Evolutionary conservation across 2,329 filamentous ascomycete genomes (phyloP), one percentile per base, ranked within the genome.

Genomic region (Pseudopithomyces maydicus): DNA sequence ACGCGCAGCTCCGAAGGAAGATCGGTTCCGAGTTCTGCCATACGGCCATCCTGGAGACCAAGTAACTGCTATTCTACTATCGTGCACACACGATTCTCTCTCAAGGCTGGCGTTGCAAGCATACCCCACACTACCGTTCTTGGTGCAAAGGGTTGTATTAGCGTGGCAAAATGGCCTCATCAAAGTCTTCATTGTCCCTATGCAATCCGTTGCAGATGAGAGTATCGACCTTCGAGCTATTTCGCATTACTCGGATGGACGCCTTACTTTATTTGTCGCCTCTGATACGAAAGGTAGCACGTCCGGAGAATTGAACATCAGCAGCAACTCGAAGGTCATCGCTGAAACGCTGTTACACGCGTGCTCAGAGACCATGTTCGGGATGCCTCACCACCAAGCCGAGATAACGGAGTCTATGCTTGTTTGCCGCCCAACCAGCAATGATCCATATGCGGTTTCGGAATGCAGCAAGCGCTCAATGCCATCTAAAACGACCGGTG

Each of bases 21-120:
- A 79, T 26, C 75, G 79, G 3, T 79, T 78, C 57, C 71, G 63
- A 15, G 62, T 84, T 6, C 59, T 74, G 46, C 75, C 81, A 0
- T 67, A 66, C 33, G 69, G 63, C 11, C 77, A 80, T 61, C 79
- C 77, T 10, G 81, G 77, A 41, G 68, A 77, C 47, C 80, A 80
- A 61, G 76, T 80, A 46, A 81, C 76, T 54, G 74, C 67, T 19
- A 72, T 76, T 26, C 66, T 81, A 36, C 68, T 75, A 6, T 77
- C 75, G 47, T 78, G 74, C 55, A 77, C 71, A 51, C 70, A 63
- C 61, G 69, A 68, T 63, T 74, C 52, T 53, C 62, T 75, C 66
- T 72, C 72, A 7, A 61, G 65, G 20, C 57, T 74, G 29, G 70
- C 68, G 6, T 54, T 72, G 39, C 76, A 80, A 57, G 82, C 81